Base-by-base conservation (phyloP, 2,329 filamentous ascomycete genomes). In the Fusarium subglutinans region DNA sequence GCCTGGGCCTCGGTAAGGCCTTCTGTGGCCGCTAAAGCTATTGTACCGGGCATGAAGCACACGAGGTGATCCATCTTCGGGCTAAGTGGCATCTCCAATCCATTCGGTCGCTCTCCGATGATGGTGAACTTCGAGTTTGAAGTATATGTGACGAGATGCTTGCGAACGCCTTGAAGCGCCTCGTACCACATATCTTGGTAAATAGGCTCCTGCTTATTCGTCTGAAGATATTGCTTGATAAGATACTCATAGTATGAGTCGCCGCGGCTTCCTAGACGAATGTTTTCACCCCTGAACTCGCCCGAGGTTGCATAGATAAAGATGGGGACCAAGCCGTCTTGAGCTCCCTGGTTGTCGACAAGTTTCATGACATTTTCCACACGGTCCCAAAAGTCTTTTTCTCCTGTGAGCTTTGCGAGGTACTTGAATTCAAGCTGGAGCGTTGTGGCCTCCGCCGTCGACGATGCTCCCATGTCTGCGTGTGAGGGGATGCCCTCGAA, bases 171-270 rank as follows among this genome's bases (percentile, higher is more conserved):
- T 22, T 86, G 86, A 51, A 99, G 86, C 20, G 94, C 88, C 80
- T 99, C 93, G 44, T 96, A 88, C 95, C 97, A 99, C 91, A 99
- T 94, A 20, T 96, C 93, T 74, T 92, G 87, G 82, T 99, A 99
- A 22, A 98, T 84, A 1, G 91, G 87, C 81, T 99, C 96, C 79
- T 95, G 88, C 80, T 93, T 91, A 64, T 93, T 94, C 18, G 96
- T 99, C 83, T 99, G 96, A 26, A 98, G 87, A 81, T 97, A 98
- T 82, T 99, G 96, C 85, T 99, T 99, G 86, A 98, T 97, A 57
- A 99, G 90, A 82, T 99, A 99, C 84, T 99, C 94, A 84, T 99
- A 99, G 84, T 98, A 99, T 54, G 95, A 98, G 85, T 99, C 96
- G 51, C 96, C 96, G 70, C 96, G 90, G 81, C 94, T 98, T 44